Evolutionary conservation across 371 early-diverging fungal species (phyloP), one percentile per base, ranked within the genome.

Genomic region (Circinella minor): DNA sequence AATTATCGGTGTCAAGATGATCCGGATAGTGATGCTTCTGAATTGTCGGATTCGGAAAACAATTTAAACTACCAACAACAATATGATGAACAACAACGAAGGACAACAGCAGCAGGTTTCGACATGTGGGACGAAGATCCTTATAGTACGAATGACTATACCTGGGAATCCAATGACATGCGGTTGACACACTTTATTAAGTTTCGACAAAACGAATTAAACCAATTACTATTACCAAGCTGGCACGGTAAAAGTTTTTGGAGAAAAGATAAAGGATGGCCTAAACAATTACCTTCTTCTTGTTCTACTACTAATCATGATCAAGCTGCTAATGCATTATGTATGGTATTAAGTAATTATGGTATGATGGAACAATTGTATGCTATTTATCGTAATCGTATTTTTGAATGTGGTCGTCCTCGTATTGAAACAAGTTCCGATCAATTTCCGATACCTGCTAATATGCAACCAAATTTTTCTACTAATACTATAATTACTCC

Each of bases 91-190:
- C 18, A 11, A 38, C 61, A 38, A 20, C 63, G 46, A 51, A 37
- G 39, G 17, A 27, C 71, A 60, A 49, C 36, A 37, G 38, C 65
- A 59, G 43, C 72, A 38, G 78, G 77, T 1, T 84, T 81, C 60
- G 84, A 84, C 72, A 84, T 84, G 84, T 84, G 84, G 84, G 84
- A 84, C 55, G 84, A 84, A 66, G 84, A 84, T 61, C 81, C 76
- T 3, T 81, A 84, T 59, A 78, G 80, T 59, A 81, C 81, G 43
- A 84, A 84, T 55, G 84, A 84, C 49, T 84, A 74, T 48, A 84
- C 84, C n/a, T 84, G 84, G 84, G 72, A 84, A 61, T 78, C 80
- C 17, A 84, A 84, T 49, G 84, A 84, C 61, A 84, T 84, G 81
- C 72, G 75, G 11, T 51, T 84, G 27, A 80, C 84, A 2, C 51